Conservation (phyloP, 2,329 filamentous ascomycete genomes). For the Calonectria hawksworthii region DNA sequence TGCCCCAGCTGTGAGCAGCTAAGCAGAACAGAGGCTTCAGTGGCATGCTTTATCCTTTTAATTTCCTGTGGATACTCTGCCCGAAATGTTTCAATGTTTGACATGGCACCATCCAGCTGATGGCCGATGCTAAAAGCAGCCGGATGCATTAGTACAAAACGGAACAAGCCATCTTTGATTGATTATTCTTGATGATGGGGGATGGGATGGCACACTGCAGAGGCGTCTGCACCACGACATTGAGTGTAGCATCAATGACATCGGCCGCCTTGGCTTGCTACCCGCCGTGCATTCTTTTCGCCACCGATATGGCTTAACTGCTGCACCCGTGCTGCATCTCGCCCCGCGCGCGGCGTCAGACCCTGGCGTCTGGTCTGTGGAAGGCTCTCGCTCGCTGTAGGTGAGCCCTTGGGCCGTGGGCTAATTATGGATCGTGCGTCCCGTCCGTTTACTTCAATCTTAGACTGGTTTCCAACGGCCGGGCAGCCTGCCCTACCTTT, state of each 20-base stretch:
- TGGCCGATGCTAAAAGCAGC: not conserved
- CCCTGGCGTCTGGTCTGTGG: not conserved
- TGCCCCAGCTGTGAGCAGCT: not conserved
- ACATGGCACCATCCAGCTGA: not conserved
- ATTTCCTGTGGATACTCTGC: constrained; percentile 8
- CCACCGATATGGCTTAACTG: not conserved
- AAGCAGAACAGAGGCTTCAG: not conserved
- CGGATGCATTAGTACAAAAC: not conserved
- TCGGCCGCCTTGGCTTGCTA: not conserved
- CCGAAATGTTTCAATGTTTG: constrained; percentile 9
- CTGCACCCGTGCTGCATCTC: not conserved
- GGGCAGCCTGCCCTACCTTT: not conserved
- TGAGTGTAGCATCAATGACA: constrained; percentile 8
- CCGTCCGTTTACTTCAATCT: constrained; percentile 12
- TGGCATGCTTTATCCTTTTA: constrained; percentile 13
- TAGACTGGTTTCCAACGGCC: constrained; percentile 9
- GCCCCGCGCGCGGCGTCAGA: not conserved
- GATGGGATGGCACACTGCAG: not conserved
- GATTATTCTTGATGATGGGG: not conserved
- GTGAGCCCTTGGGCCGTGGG: not conserved
- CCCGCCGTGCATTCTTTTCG: not conserved
- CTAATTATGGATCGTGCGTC: constrained; percentile 8
- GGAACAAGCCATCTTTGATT: not conserved
- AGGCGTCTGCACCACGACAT: not conserved
- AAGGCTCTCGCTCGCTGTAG: not conserved